phyloP scores from a whole-genome alignment of 192 early-diverging fungal species.

The Coemansia sp. region DNA sequence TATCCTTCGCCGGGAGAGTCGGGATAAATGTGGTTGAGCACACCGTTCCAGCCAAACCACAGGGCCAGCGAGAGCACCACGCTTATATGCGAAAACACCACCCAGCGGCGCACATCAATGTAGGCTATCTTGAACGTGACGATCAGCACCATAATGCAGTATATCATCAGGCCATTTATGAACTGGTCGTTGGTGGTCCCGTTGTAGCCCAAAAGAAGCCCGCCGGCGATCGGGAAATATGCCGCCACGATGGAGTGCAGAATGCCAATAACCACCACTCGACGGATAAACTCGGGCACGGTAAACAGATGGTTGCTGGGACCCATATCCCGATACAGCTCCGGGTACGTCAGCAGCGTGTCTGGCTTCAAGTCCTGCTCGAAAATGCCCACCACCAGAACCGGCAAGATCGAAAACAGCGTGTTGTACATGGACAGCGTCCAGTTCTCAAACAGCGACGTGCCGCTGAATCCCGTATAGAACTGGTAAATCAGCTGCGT shows the following conservation, averaged over 20 bases:
- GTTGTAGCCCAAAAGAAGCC: slow-evolving; percentile 22
- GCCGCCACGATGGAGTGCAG: slow-evolving; percentile 46
- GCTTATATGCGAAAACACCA: slow-evolving; percentile 59
- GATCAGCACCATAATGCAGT: slow-evolving; percentile 61
- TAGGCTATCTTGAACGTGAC: slow-evolving; percentile 73
- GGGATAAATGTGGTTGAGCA: slow-evolving; percentile 62
- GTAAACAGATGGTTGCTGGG: slow-evolving; percentile 51
- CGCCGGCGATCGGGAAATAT: slow-evolving; percentile 38
- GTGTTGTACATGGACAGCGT: slow-evolving; percentile 82
- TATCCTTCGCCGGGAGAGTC: slow-evolving; percentile 49
- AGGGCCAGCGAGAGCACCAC: slow-evolving; percentile 55
- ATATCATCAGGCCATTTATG: slow-evolving; percentile 57
- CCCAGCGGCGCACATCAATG: slow-evolving; percentile 65
- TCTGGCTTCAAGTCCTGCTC: slow-evolving; percentile 73
- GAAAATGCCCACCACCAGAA: slow-evolving; percentile 77
- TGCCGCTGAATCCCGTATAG: slow-evolving; percentile 73
- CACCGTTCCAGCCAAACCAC: slow-evolving; percentile 66
- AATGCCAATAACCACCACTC: slow-evolving; percentile 55
- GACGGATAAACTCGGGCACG: slow-evolving; percentile 40
- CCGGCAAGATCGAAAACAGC: slow-evolving; percentile 75
- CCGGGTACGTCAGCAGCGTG: slow-evolving; percentile 65
- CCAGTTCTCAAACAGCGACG: slow-evolving; percentile 72
- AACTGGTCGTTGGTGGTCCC: slow-evolving; percentile 56
- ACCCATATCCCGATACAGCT: slow-evolving; percentile 64
- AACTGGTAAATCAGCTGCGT: slow-evolving; percentile 76